These are phyloP conservation scores for Penicillium brevicompactum DNA, from an alignment of 2,329 filamentous ascomycete species.

Conservation along the genomic window DNA sequence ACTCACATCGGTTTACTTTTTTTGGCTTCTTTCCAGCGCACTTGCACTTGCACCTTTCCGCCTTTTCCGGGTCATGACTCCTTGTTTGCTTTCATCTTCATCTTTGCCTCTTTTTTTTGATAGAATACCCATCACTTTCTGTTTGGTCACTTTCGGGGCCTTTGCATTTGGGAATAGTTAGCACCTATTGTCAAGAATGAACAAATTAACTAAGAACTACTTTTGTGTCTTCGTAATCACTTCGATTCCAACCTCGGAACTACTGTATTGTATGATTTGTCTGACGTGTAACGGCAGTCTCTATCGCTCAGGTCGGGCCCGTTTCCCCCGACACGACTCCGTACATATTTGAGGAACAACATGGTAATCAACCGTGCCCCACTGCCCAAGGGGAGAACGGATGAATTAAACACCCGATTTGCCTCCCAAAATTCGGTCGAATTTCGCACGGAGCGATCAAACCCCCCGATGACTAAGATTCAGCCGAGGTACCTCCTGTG, in stretches of 20 bases:
- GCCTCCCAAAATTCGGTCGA: too few species aligned
- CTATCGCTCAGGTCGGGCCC: too few species aligned
- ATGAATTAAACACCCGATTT: slow-evolving; percentile 2
- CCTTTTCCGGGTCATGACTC: slow-evolving; percentile 6
- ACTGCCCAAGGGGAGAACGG: not conserved
- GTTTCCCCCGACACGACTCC: too few species aligned
- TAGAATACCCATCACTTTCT: slow-evolving; percentile 8
- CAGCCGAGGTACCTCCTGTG: slow-evolving; percentile 6
- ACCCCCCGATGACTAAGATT: slow-evolving; percentile 17
- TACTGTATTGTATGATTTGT: too few species aligned
- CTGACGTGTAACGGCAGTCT: too few species aligned
- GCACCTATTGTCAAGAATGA: slow-evolving; percentile 5
- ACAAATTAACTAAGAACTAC: not conserved
- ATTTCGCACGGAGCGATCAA: slow-evolving; percentile 7
- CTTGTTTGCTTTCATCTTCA: too few species aligned
- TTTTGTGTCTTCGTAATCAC: not conserved
- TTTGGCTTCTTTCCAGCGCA: slow-evolving; percentile 21
- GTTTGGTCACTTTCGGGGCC: slow-evolving; percentile 1
- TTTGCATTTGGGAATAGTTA: slow-evolving; percentile 10
- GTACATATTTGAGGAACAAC: too few species aligned
- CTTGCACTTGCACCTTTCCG: slow-evolving; percentile 10
- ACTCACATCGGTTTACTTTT: slow-evolving; percentile 3
- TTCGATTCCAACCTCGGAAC: too few species aligned
- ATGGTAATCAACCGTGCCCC: too few species aligned
- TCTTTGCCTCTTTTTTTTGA: slow-evolving; percentile 1